Evolutionary conservation across 768 basidiomycete species (phyloP).

Genomic region (Floccularia luteovirens): DNA sequence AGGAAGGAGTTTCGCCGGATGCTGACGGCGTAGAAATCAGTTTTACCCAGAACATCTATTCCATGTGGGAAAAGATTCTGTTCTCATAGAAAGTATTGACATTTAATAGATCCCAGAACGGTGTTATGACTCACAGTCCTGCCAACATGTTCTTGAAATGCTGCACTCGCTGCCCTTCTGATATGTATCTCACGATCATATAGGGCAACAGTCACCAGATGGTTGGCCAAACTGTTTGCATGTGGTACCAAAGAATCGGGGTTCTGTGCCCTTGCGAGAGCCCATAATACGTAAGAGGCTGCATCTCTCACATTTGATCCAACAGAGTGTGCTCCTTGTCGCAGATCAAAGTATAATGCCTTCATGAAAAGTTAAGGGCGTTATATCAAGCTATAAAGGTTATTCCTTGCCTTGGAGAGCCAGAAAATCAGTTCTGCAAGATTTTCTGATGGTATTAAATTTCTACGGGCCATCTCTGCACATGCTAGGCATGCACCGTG

Average conservation of each 20-base stretch:
- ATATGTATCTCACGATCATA: conserved; percentile 95
- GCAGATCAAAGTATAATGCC: conserved; percentile 90
- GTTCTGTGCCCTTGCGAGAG: conserved; percentile 76
- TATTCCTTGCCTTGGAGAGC: conserved; percentile 63
- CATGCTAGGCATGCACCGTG: conserved; percentile 91
- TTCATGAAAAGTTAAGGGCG: conserved; percentile 22
- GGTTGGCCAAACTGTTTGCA: conserved; percentile 56
- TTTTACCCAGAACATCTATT: conserved; percentile 85
- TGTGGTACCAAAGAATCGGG: conserved; percentile 49
- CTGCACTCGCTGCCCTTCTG: conserved; percentile 91
- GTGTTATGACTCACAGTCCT: conserved; percentile 57
- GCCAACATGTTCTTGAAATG: conserved; percentile 96
- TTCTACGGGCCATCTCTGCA: conserved; percentile 87
- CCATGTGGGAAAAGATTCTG: conserved; percentile 91
- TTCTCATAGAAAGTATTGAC: conserved; percentile 8
- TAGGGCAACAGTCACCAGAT: conserved; percentile 71
- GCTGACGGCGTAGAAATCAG: conserved; percentile 94
- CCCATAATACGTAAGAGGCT: conserved; percentile 92
- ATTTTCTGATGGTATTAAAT: conserved; percentile 50
- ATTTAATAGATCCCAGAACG: neutral
- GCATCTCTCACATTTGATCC: conserved; percentile 94
- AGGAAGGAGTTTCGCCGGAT: conserved; percentile 78
- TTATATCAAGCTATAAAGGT: conserved; percentile 2
- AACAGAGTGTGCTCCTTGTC: conserved; percentile 88
- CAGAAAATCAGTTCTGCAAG: conserved; percentile 66